Evolutionary conservation across 2,329 filamentous ascomycete species (phyloP).

Genomic region (Bipolaris cookei): DNA sequence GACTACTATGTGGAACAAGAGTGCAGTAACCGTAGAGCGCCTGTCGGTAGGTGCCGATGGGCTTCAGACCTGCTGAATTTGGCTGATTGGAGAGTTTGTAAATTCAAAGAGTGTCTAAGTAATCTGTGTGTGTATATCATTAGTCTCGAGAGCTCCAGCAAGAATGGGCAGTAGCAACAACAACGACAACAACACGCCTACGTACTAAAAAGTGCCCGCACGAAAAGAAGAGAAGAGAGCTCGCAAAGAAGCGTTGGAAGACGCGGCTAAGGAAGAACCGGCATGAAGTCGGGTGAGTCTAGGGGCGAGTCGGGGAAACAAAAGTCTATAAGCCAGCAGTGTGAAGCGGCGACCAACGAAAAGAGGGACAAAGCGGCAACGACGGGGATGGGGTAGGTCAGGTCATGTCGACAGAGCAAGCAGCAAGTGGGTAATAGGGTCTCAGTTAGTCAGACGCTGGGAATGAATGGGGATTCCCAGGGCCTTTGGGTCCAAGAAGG

Average conservation of each 20-base stretch:
- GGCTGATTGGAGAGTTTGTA: conserved; percentile 30
- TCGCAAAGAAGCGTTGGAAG: conserved; percentile 32
- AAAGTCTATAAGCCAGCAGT: conserved; percentile 48
- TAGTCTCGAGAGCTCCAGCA: conserved; percentile 15
- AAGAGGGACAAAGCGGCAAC: conserved; percentile 12
- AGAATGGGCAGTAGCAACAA: too few species aligned
- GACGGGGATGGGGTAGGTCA: conserved; percentile 24
- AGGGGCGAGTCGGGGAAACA: conserved; percentile 42
- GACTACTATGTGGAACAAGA: conserved; percentile 21
- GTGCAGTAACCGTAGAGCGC: conserved; percentile 20
- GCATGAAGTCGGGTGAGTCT: conserved; percentile 46
- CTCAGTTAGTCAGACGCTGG: conserved; percentile 17
- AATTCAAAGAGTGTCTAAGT: conserved; percentile 40
- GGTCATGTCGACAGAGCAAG: conserved; percentile 37
- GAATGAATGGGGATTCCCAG: conserved; percentile 8
- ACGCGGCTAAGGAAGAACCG: conserved; percentile 49
- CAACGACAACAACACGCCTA: conserved; percentile 21
- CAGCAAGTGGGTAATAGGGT: conserved; percentile 30
- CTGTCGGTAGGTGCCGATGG: conserved; percentile 33
- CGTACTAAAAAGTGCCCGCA: conserved; percentile 50
- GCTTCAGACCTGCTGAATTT: conserved; percentile 52
- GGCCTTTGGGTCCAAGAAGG: conserved; percentile 25
- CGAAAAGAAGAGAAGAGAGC: conserved; percentile 44
- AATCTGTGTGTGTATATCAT: conserved; percentile 35
- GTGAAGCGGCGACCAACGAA: conserved; percentile 16